Base-by-base conservation (phyloP, 1,284 basidiomycete genomes). In the Tylopilus sp. region DNA sequence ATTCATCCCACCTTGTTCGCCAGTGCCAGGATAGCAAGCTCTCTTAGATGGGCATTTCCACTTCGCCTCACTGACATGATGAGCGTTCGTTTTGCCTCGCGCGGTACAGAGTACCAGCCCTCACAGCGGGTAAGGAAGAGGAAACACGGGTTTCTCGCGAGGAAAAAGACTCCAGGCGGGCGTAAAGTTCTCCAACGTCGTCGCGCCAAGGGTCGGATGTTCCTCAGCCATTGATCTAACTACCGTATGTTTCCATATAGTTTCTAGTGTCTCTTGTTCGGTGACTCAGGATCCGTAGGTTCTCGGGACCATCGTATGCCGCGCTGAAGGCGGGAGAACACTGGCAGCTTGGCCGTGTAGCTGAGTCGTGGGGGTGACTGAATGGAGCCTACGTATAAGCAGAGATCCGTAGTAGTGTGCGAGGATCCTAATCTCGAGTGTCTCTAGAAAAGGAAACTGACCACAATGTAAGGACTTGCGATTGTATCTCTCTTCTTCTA, bases 151-250 rank as follows among this genome's bases (percentile, higher is more conserved):
- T 67, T 67, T 56, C 63, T 67, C 12, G 62, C 67, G 26, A 53
- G 65, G 49, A 71, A 67, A 48, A 69, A 55, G 40, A 71, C 59
- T 0, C 56, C 58, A 14, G 29, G 62, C 15, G 65, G 65, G 15
- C 68, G 69, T 30, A 67, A 47, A 14, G 38, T 70, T 29, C 58
- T 77, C 21, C 71, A 61, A 12, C 69, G 75, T 44, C 67, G 75
- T 48, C 67, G 58, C 44, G 63, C 62, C 18, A 77, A 68, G 62
- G 71, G 72, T 10, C 66, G 75, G 26, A 57, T 62, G 54, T 74
- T 63, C 61, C 57, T 76, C 34, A 69, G 70, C 28, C 75, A 76
- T 57, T 76, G 56, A 66, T 20, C 2, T 6, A 3, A 35, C 50
- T 26, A 39, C 15, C 46, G 61, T 63, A 52, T 26, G 61, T 53